Evolutionary conservation across 345 rosid species (phyloP), one percentile per base, ranked within the genome.

Genomic region (Conringia planisiliqua): DNA sequence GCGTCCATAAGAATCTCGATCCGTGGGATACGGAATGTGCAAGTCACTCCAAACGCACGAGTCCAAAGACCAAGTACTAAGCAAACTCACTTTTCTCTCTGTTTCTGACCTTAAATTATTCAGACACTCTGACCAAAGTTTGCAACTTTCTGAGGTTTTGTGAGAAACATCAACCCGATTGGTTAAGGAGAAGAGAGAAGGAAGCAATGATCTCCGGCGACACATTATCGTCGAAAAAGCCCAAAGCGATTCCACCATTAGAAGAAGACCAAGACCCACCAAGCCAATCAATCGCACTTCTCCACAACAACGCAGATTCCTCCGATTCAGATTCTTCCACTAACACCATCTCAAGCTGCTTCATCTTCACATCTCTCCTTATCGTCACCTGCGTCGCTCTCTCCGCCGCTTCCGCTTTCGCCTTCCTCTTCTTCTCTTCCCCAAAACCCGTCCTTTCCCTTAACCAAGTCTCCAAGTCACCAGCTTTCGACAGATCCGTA

Each of bases 341-440:
- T 8, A 68, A 69, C 2, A 79, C 39, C 22, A 66, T 68, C 76
- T 38, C 81, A 69, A 80, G 75, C 27, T 81, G 82, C 42, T 64
- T 85, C 75, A 2, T 87, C 76, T 80, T 91, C 85, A 60, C 81
- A 60, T 66, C 90, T 56, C 87, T 89, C 39, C 60, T 85, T 44
- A 72, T 86, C 52, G 7, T 85, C 80, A 72, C 92, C 26, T 85
- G 90, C 85, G 9, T 87, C 35, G 90, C 94, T 61, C 65, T 87
- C 66, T 85, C 96, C 35, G 92, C 92, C n/a, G 89, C 96, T 32
- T 56, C 83, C 8, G 91, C 92, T 47, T 85, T 88, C 73, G 91
- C 88, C 30, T 87, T 88, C 75, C 86, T 89, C 71, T 84, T 86
- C 85, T 86, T 84, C 66, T 86, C 79, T 75, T 59, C 81, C 6